Base-by-base conservation (phyloP, 2,329 filamentous ascomycete species). In the Fusarium sp. region DNA sequence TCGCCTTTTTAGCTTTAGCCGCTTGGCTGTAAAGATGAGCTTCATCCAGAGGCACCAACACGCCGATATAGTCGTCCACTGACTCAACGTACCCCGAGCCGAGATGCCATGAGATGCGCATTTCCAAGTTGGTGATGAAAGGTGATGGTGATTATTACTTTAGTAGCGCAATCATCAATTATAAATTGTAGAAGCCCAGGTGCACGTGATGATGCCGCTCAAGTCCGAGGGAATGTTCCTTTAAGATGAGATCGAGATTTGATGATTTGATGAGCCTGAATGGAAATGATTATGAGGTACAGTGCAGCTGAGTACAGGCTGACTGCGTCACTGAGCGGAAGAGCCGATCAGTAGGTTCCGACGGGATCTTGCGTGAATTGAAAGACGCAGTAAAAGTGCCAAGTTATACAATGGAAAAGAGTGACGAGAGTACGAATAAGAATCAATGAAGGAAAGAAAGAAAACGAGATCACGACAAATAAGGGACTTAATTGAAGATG, bases 1-100 rank as follows among this genome's bases (percentile, higher is more conserved):
- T 82, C 54, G 79, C 77, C 42, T 76, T 78, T 8, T 85, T 83
- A 11, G 78, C 79, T 54, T 85, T 80, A 19, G 84, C 84, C 15
- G 84, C 84, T 69, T 87, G 82, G 72, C 85, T 87, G 75, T 88
- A 83, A 44, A 85, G 79, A 75, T 88, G 86, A 1, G 87, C 87
- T 69, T 88, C 81, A 19, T 86, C 84, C 2, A 89, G 80, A 22
- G 86, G 81, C 13, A 89, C 76, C 19, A 88, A 73, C 34, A 88
- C 85, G 67, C 83, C 84, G 24, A 80, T 67, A 69, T 87, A 88
- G 76, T 85, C 79, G 63, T 84, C 76, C 28, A 84, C 82, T 4
- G 85, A 85, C 70, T 86, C 84, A 49, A 78, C 72, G 34, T 76
- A 74, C 47, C 76, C 73, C n/a, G 75, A 72, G 44, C 76, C 72